These are phyloP conservation scores for Cyclotella distinguenda DNA, from an alignment of 108 stramenopile genomes.

Conservation along the genomic window DNA sequence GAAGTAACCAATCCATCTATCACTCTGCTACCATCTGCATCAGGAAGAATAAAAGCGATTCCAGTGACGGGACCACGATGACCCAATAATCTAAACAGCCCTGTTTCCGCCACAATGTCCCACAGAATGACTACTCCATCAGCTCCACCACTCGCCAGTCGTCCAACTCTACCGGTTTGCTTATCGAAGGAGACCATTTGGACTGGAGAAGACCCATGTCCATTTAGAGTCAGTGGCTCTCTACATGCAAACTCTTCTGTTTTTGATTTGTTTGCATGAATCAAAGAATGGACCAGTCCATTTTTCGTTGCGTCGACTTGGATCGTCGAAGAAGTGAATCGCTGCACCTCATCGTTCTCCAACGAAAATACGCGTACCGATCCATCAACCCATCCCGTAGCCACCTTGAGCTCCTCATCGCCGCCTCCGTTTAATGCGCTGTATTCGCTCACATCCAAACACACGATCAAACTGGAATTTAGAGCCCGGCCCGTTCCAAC, in stretches of 20 bases:
- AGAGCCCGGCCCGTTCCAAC: conserved; percentile 79
- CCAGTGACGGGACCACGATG: conserved; percentile 92
- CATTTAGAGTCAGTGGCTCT: conserved; percentile 81
- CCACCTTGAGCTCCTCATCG: conserved; percentile 47
- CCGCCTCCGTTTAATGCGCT: too few relatives aligned
- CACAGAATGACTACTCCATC: conserved; percentile 93
- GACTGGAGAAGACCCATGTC: conserved; percentile 77
- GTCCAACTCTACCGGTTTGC: conserved; percentile 22
- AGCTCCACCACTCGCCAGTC: conserved; percentile 79
- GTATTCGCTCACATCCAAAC: conserved; percentile 51
- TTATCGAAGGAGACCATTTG: conserved; percentile 60
- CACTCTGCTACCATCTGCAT: conserved; percentile 4
- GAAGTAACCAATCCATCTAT: conserved; percentile 78
- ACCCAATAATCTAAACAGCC: conserved; percentile 89
- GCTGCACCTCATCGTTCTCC: conserved; percentile 12
- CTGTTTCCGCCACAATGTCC: conserved; percentile 94
- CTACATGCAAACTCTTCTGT: conserved; percentile 57
- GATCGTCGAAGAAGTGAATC: conserved; percentile 25
- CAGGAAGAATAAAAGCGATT: conserved; percentile 63
- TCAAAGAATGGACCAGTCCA: conserved; percentile 57
- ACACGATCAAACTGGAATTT: conserved; percentile 69
- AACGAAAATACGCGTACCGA: conserved; percentile 71
- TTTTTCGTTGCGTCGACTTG: conserved; percentile 31
- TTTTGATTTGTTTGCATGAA: conserved; percentile 19
- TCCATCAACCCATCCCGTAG: conserved; percentile 86